Base-by-base conservation (phyloP, 805 yeast genomes). In the Yarrowia sp. region DNA sequence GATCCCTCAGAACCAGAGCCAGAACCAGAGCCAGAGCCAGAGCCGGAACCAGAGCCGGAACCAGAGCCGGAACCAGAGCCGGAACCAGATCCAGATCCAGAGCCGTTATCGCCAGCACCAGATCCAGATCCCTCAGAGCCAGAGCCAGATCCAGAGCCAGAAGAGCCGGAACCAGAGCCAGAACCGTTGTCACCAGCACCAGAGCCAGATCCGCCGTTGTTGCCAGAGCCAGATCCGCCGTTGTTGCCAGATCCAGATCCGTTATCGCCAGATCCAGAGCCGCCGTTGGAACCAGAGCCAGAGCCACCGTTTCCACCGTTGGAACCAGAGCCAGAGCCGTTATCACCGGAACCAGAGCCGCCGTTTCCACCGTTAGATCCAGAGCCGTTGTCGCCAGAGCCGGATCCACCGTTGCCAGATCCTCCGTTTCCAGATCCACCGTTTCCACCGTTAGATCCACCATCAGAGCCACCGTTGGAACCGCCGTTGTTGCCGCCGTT, bases 141-240 rank as follows among this genome's bases (percentile, higher is more conserved):
- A 17, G 49, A 44, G 34, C 49, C 49, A 17, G 49, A 20, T n/a
- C 49, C 49, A 9, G 42, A 36, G 17, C 33, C 42, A 13, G 56
- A 36, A 30, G 52, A 47, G 19, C 55, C 55, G 17, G 55, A 34
- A 15, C 56, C 56, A 36, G 56, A 50, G 42, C 56, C 56, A 43
- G 47, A 19, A 13, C 34, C 33, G 34, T 24, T 14, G 13, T 33
- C 13, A 15, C 58, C 58, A 17, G 39, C 17, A 13, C 55, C 55
- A 52, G 58, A 36, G 20, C 60, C 44, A 24, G 43, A 33, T 6
- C 42, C 43, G 9, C 30, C 60, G 9, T 33, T 10, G 34, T 44
- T 14, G 36, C 60, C 60, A 39, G 60, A 53, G 19, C 60, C 58
- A 13, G 58, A 36, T 12, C 58, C 44, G 13, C 13, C 9, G 43